Base-by-base conservation (phyloP, 2,329 filamentous ascomycete genomes). In the Fusarium sp. region DNA sequence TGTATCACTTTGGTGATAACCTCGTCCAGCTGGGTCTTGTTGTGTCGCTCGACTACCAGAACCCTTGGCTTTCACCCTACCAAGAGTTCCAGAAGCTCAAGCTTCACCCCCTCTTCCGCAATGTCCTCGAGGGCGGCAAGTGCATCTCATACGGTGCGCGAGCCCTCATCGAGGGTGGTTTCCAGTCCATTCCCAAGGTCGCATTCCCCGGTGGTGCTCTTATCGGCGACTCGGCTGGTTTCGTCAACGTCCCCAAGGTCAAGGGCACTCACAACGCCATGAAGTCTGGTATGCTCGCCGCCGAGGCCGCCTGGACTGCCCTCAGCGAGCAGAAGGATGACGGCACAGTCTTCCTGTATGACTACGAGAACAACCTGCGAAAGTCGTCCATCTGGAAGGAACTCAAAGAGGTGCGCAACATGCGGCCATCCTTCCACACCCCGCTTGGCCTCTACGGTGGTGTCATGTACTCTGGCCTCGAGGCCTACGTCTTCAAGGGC, bases 1-100 rank as follows among this genome's bases (percentile, higher is more conserved):
- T 99, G 94, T 99, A 99, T 80, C 96, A 99, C 83, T 99, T 98
- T 83, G 96, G 95, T 40, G 96, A 99, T 78, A 99, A 98, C 83
- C 89, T 98, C 78, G 96, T 99, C 69, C 95, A 92, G 75, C 88
- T 99, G 64, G 96, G 96, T 27, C 87, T 98, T 20, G 96, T 99
- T 12, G 93, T 97, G 40, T 95, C 95, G 27, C 88, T 99, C 62
- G 96, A 99, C 86, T 99, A 99, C 82, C 88, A 94, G 46, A 99
- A 99, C 83, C 96, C 96, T 0, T 99, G 96, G 94, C 84, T 98
- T 64, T 96, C 95, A 5, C 96, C 96, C 0, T 99, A 98, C 81
- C 90, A 92, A 66, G 96, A 99, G 82, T 99, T 99, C 83, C 96
- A 99, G 83, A 98, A 97, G 87, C 92, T 99, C 87, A 99, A 99